phyloP scores from a whole-genome alignment of 1,284 basidiomycete genomes.

The Paramarasmius palmivorus region DNA sequence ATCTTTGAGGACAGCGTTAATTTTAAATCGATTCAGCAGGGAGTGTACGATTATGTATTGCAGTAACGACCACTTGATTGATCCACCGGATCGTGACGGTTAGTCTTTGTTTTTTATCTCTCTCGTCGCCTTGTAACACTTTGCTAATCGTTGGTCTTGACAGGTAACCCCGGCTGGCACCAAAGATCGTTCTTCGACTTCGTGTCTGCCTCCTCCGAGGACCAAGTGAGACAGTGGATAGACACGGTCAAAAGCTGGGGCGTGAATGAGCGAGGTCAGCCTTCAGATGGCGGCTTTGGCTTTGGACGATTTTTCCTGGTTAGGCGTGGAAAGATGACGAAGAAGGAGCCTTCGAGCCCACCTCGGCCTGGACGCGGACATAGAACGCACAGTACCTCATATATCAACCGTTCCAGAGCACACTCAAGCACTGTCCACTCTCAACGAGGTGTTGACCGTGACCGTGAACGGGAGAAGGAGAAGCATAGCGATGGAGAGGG shows the following conservation, averaged over 20 bases:
- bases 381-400: neutral
- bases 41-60: constrained; percentile 66
- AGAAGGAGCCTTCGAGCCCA: neutral
- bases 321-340: constrained; percentile 45
- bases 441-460: neutral
- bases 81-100: constrained; percentile 15
- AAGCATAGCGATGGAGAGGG: constrained; percentile 28
- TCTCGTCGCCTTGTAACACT: neutral
- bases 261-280: constrained; percentile 76
- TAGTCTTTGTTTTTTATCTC: neutral
- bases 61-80: constrained; percentile 67
- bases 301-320: constrained; percentile 65
- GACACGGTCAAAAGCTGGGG: constrained; percentile 76
- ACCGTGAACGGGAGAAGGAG: neutral
- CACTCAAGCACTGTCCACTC: constrained; percentile 10
- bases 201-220: constrained; percentile 60
- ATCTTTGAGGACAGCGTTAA: constrained; percentile 68
- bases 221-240: constrained; percentile 66
- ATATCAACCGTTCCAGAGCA: neutral
- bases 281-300: constrained; percentile 78
- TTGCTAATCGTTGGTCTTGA: no score
- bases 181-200: constrained; percentile 72
- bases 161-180: neutral
- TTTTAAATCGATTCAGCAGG: constrained; percentile 71
- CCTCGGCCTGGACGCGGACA: neutral